A percentile compares a stretch with the other conserved stretches of the same genome.
phyloP scores from a whole-genome alignment of 1,284 basidiomycete species.

The Ustilago lituana region DNA sequence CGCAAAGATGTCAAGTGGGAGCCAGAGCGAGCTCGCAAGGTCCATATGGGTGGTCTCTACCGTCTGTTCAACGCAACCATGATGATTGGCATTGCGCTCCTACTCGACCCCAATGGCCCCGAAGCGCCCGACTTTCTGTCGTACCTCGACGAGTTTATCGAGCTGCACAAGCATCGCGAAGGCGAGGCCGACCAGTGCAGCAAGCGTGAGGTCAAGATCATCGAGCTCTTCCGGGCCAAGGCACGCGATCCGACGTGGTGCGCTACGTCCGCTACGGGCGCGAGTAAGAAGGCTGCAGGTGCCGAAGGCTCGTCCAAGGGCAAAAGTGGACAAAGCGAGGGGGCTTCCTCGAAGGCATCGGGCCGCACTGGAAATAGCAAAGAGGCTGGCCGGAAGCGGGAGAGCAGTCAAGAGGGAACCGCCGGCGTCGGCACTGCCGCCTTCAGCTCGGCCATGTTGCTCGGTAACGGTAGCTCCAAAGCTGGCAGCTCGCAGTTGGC shows the following conservation, averaged over 20 bases:
- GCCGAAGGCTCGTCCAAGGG: conserved; percentile 11
- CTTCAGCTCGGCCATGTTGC: conserved; percentile 44
- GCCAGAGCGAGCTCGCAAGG: conserved; percentile 49
- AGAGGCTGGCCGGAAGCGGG: conserved; percentile 19
- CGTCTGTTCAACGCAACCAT: conserved; percentile 61
- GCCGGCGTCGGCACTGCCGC: conserved; percentile 41
- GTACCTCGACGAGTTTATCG: conserved; percentile 62
- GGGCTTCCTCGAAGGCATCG: conserved; percentile 1
- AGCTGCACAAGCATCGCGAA: conserved; percentile 48
- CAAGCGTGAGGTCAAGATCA: conserved; percentile 63
- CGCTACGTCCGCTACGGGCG: conserved; percentile 48
- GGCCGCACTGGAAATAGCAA: conserved; percentile 13
- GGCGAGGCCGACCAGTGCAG: conserved; percentile 59
- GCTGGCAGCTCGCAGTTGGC: conserved; percentile 17
- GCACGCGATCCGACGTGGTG: conserved; percentile 60
- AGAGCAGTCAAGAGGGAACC: conserved; percentile 22
- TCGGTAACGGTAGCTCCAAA: conserved; percentile 28
- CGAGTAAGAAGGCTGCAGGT: conserved; percentile 12
- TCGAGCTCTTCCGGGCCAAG: conserved; percentile 61
- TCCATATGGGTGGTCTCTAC: conserved; percentile 62
- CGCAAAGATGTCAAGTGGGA: conserved; percentile 58
- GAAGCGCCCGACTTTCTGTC: conserved; percentile 52
- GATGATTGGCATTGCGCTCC: conserved; percentile 62
- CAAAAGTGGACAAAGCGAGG: conserved; percentile 9
- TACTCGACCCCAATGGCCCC: conserved; percentile 53